Percentiles rank a stretch among this genome's conserved stretches.
These are phyloP conservation scores for Rutstroemia sp. DNA, from an alignment of 2,329 filamentous ascomycete genomes.

Conservation along the genomic window DNA sequence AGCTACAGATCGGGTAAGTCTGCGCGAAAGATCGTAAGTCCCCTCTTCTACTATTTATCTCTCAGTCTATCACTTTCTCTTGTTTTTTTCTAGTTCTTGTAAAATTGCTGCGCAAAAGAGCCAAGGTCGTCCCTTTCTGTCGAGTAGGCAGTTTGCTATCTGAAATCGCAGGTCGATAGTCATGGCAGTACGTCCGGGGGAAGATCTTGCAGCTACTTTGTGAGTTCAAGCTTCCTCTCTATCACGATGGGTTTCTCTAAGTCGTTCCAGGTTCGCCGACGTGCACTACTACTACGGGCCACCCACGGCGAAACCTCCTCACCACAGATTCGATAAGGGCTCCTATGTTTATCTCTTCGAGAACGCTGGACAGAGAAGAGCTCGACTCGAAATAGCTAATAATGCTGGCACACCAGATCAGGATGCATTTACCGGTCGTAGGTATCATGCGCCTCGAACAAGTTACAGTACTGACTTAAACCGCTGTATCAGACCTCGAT, in stretches of 20 bases:
- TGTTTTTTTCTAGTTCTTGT: neutral
- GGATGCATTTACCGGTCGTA: slow-evolving; percentile 72
- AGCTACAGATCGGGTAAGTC: slow-evolving; percentile 1
- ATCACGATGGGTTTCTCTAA: slow-evolving; percentile 11
- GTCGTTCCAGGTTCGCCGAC: slow-evolving; percentile 57
- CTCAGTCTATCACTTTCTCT: neutral
- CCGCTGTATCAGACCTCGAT: slow-evolving; percentile 50
- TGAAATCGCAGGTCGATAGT: slow-evolving; percentile 11
- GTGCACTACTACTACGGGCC: slow-evolving; percentile 72
- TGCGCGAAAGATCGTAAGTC: neutral
- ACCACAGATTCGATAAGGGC: slow-evolving; percentile 73
- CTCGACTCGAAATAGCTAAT: slow-evolving; percentile 71
- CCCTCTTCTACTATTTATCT: neutral
- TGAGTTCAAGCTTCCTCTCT: slow-evolving; percentile 32
- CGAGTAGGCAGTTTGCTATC: neutral
- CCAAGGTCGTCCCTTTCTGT: neutral
- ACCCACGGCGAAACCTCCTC: slow-evolving; percentile 59
- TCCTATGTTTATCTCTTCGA: slow-evolving; percentile 79
- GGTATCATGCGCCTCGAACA: slow-evolving; percentile 29
- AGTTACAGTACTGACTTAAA: slow-evolving; percentile 7
- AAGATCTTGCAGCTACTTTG: slow-evolving; percentile 46
- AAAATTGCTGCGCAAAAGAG: neutral
- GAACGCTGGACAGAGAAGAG: slow-evolving; percentile 57
- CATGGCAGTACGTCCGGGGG: slow-evolving; percentile 42
- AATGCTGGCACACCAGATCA: slow-evolving; percentile 67